phyloP scores from a whole-genome alignment of 148 eudicot genomes.

The Euryodendron excelsum region DNA sequence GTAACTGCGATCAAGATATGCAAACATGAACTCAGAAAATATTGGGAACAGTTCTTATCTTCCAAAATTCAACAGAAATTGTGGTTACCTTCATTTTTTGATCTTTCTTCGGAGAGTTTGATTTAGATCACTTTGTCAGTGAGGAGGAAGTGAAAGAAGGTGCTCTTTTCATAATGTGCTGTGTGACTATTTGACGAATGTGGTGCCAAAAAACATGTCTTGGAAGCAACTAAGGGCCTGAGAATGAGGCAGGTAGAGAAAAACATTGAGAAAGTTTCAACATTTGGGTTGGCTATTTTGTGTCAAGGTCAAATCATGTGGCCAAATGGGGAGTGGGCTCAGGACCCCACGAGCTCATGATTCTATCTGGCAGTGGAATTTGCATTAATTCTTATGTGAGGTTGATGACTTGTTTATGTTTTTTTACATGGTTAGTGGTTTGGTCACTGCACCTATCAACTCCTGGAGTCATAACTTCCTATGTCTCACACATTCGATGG shows the following conservation, averaged over 20 bases:
- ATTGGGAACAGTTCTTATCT: not conserved
- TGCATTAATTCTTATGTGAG: not conserved
- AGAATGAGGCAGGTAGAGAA: constrained; percentile 32
- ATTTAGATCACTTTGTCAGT: constrained; percentile 25
- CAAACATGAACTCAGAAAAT: not conserved
- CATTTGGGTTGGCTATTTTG: constrained; percentile 24
- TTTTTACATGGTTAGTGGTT: not conserved
- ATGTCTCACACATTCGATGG: not conserved
- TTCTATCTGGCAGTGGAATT: not conserved
- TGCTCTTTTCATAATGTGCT: constrained; percentile 16
- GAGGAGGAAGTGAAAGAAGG: constrained; percentile 22
- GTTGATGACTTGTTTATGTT: not conserved
- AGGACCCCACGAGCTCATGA: constrained; percentile 36
- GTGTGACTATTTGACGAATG: no score
- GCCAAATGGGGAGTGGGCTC: constrained; percentile 13
- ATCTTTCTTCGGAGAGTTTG: constrained; percentile 24
- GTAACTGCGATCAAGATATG: constrained; percentile 55
- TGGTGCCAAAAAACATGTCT: constrained; percentile 7
- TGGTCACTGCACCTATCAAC: not conserved
- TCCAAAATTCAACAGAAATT: not conserved
- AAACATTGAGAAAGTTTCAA: constrained; percentile 52
- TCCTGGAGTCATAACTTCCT: not conserved
- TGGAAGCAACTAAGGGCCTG: constrained; percentile 11
- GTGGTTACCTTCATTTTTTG: constrained; percentile 64
- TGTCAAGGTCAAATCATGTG: constrained; percentile 29